Percentiles rank a stretch among this genome's conserved stretches.
phyloP scores from a whole-genome alignment of 2,329 filamentous ascomycete species.

The Botrytis squamosa region DNA sequence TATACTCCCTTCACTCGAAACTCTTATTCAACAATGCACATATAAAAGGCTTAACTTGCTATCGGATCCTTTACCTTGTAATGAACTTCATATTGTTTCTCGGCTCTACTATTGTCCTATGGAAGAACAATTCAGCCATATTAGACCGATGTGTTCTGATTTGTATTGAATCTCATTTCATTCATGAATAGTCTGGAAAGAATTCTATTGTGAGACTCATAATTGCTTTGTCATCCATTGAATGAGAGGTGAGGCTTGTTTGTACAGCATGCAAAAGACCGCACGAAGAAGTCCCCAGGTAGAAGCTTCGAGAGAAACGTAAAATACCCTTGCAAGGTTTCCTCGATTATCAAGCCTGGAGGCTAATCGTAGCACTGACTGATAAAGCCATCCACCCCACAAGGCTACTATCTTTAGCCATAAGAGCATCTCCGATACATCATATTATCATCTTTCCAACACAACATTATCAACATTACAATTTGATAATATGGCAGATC shows the following conservation, averaged over 20 bases:
- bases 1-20: not conserved
- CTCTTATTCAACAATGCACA: not conserved
- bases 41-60: not conserved
- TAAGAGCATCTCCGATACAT: not conserved
- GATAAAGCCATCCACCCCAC: slow-evolving; percentile 22
- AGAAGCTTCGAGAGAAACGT: slow-evolving; percentile 24
- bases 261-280: not conserved
- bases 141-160: not conserved
- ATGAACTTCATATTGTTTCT: not conserved
- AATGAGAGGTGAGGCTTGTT: not conserved
- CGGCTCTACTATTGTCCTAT: not conserved
- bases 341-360: slow-evolving; percentile 24
- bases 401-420: slow-evolving; percentile 23
- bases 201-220: not conserved
- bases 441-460: slow-evolving; percentile 2
- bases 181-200: not conserved
- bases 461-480: slow-evolving; percentile 4
- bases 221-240: not conserved
- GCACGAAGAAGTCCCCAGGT: too few species aligned
- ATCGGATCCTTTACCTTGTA: not conserved
- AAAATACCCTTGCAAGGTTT: not conserved
- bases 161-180: not conserved
- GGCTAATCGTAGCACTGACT: slow-evolving; percentile 17
- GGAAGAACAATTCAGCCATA: not conserved
- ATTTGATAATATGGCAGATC: slow-evolving; percentile 33